Percentiles rank a stretch among this genome's conserved stretches.
phyloP scores from a whole-genome alignment of 306 rosid species.

The Cucumis sativus region DNA sequence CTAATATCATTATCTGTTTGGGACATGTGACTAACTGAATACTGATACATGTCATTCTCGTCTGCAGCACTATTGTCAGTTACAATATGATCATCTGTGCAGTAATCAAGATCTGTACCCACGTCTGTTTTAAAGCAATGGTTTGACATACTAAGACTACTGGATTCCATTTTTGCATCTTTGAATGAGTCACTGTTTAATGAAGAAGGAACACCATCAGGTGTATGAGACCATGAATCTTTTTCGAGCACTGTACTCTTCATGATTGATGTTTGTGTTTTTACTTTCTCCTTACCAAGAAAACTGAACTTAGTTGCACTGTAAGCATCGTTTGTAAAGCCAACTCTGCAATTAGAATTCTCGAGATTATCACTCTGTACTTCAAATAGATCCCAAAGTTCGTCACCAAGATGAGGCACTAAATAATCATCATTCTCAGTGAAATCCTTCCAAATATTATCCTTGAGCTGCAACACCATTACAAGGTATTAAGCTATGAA shows the following conservation, averaged over 20 bases:
- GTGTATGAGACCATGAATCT: constrained; percentile 42
- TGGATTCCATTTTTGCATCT: constrained; percentile 32
- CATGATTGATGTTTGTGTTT: constrained; percentile 19
- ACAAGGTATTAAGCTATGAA: constrained; percentile 6
- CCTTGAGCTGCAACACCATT: constrained; percentile 47
- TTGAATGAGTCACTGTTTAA: constrained; percentile 27
- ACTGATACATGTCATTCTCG: constrained; percentile 31
- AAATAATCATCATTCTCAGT: constrained; percentile 39
- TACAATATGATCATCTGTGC: constrained; percentile 35
- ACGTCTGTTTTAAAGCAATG: constrained; percentile 32
- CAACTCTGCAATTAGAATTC: constrained; percentile 25
- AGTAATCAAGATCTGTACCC: constrained; percentile 29
- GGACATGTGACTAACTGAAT: constrained; percentile 36
- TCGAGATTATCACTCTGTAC: constrained; percentile 25
- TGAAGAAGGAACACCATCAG: constrained; percentile 37
- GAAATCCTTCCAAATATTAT: constrained; percentile 45
- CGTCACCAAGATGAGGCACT: constrained; percentile 34
- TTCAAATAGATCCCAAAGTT: constrained; percentile 19
- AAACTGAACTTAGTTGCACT: constrained; percentile 18
- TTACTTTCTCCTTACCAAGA: constrained; percentile 23
- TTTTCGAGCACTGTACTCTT: constrained; percentile 39
- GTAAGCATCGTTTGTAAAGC: constrained; percentile 17
- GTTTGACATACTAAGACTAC: constrained; percentile 27
- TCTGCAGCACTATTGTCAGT: constrained; percentile 44
- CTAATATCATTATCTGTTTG: constrained; percentile 55